Conservation (phyloP, 1,284 basidiomycete species). For the Earliella scabrosa region DNA sequence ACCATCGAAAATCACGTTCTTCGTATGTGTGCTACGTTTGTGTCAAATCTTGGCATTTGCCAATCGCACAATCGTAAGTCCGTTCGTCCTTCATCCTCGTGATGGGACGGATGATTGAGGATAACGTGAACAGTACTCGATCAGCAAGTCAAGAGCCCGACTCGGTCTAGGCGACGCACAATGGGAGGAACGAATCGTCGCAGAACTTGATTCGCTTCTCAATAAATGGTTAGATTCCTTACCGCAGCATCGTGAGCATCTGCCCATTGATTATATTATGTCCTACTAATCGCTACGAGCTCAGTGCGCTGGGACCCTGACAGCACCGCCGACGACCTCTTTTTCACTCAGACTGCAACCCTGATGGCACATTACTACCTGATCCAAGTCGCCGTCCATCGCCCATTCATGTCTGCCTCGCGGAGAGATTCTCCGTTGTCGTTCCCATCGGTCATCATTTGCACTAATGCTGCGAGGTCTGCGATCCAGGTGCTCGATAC, state of each 20-base stretch:
- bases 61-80: constrained; percentile 52
- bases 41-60: constrained; percentile 58
- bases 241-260: constrained; percentile 48
- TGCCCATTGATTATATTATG: neutral
- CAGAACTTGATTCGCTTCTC: constrained; percentile 63
- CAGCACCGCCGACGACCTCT: constrained; percentile 52
- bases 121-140: constrained; percentile 48
- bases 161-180: constrained; percentile 49
- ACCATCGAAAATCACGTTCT: constrained; percentile 49
- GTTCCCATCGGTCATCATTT: constrained; percentile 64
- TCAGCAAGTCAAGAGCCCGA: constrained; percentile 53
- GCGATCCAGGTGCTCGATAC: constrained; percentile 56
- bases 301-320: constrained; percentile 57
- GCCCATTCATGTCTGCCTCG: neutral
- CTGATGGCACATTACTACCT: constrained; percentile 75
- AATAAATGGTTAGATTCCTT: constrained; percentile 66
- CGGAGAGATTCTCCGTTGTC: constrained; percentile 42
- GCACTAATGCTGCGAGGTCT: constrained; percentile 63
- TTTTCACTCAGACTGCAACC: constrained; percentile 73
- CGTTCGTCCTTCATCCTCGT: neutral
- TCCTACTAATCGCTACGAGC: neutral
- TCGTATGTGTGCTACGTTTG: constrained; percentile 54
- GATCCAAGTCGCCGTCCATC: constrained; percentile 76
- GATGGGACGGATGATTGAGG: too few species aligned
- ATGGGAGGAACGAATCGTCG: constrained; percentile 57